Percentiles rank a stretch among this genome's conserved stretches.
These are phyloP conservation scores for Punctularia strigosozonata DNA, from an alignment of 768 basidiomycete genomes.

Conservation along the genomic window DNA sequence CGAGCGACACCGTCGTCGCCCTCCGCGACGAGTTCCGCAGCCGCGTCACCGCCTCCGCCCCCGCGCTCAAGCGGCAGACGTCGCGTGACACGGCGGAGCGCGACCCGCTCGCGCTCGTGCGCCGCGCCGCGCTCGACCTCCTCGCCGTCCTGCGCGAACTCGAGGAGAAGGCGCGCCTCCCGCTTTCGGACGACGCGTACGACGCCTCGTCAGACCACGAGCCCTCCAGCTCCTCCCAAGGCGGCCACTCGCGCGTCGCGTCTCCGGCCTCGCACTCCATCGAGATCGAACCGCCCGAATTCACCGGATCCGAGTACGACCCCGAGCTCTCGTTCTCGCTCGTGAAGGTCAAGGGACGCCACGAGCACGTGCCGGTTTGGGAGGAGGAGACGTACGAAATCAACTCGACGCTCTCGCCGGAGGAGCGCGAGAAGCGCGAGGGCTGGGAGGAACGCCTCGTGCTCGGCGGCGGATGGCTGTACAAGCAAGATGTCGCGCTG, in stretches of 20 bases:
- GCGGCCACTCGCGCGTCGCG: constrained; percentile 26
- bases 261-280: constrained; percentile 21
- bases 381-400: constrained; percentile 51
- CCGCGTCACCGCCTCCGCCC: constrained; percentile 24
- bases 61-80: constrained; percentile 22
- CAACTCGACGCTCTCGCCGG: constrained; percentile 33
- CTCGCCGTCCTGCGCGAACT: constrained; percentile 67
- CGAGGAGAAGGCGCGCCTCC: constrained; percentile 69
- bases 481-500: constrained; percentile 51
- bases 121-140: constrained; percentile 75
- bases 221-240: constrained; percentile 24
- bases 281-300: constrained; percentile 27
- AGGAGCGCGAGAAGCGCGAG: constrained; percentile 46
- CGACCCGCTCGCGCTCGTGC: constrained; percentile 58
- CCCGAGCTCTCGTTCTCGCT: constrained; percentile 57
- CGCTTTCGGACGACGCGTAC: constrained; percentile 72
- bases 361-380: constrained; percentile 68
- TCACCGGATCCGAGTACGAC: too few relatives aligned
- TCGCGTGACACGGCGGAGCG: constrained; percentile 23
- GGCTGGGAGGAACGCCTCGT: constrained; percentile 76
- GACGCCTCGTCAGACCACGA: constrained; percentile 67
- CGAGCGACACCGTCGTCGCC: constrained; percentile 55
- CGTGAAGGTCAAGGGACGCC: constrained; percentile 55
- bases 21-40: constrained; percentile 49
- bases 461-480: constrained; percentile 75